Evolutionary conservation across 2,329 filamentous ascomycete species (phyloP).

Genomic region (Stagonosporopsis cucurbitacearum): DNA sequence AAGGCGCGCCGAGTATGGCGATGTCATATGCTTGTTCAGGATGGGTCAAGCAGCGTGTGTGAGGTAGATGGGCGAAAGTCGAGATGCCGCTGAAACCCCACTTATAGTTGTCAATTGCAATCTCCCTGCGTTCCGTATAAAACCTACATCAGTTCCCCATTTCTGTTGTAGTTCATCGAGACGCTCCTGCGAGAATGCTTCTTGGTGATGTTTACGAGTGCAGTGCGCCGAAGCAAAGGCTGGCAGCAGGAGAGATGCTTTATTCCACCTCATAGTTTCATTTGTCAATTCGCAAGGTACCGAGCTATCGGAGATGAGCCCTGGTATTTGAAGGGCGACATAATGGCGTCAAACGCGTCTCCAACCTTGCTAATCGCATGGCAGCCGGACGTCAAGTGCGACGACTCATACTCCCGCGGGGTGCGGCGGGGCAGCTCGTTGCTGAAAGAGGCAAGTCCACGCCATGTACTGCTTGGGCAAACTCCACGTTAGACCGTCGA

Average conservation of each 20-base stretch:
- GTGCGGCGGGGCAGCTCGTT: constrained; percentile 11
- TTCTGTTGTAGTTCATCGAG: constrained; percentile 47
- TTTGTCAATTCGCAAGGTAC: background rate
- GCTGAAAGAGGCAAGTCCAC: constrained; percentile 17
- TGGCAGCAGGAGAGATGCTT: constrained; percentile 7
- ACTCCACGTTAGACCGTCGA: background rate
- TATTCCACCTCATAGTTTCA: constrained; percentile 9
- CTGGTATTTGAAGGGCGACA: constrained; percentile 8
- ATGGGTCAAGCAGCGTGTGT: constrained; percentile 56
- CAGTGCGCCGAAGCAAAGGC: constrained; percentile 12
- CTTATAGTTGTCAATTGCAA: constrained; percentile 41
- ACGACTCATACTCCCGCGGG: constrained; percentile 11
- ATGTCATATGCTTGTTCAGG: constrained; percentile 55
- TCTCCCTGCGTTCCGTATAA: background rate
- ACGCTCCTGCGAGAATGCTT: constrained; percentile 38
- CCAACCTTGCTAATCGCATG: constrained; percentile 3
- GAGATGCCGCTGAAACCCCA: constrained; percentile 77
- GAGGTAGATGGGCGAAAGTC: constrained; percentile 56
- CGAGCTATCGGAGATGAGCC: background rate
- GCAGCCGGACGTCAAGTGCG: constrained; percentile 11
- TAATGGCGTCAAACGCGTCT: constrained; percentile 17
- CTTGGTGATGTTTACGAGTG: constrained; percentile 37
- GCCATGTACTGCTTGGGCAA: background rate
- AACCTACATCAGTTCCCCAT: constrained; percentile 51
- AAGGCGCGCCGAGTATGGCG: constrained; percentile 57